Evolutionary conservation across 306 rosid genomes (phyloP).

Genomic region (Amphicarpaea edgeworthii): DNA sequence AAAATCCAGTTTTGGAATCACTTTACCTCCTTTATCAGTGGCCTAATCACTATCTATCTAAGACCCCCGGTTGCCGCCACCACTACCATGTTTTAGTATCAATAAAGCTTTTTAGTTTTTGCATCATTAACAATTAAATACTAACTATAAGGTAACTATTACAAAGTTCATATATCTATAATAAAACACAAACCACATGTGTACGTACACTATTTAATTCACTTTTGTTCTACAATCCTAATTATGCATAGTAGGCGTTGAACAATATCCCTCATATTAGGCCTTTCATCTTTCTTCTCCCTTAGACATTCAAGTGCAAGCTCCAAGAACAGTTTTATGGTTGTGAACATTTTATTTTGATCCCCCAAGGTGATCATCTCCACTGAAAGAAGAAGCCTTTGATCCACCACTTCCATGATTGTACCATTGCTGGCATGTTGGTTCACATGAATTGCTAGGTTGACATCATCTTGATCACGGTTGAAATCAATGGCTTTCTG

Average conservation of each 20-base stretch:
- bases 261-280: conserved; percentile 80
- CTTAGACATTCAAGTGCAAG: conserved; percentile 81
- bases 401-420: conserved; percentile 71
- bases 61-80: conserved; percentile 41
- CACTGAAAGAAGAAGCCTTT: conserved; percentile 54
- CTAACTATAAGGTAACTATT: not conserved
- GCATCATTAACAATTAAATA: conserved; percentile 25
- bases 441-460: conserved; percentile 71
- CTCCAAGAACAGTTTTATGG: conserved; percentile 69
- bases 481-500: conserved; percentile 86
- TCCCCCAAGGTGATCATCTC: conserved; percentile 49
- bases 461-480: conserved; percentile 76
- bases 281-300: conserved; percentile 90
- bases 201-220: not conserved
- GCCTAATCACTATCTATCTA: conserved; percentile 39
- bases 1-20: conserved; percentile 52
- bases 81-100: conserved; percentile 31
- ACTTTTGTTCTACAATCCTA: conserved; percentile 56
- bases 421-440: conserved; percentile 60
- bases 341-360: conserved; percentile 42
- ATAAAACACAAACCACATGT: conserved; percentile 37
- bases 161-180: conserved; percentile 11
- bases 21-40: conserved; percentile 49
- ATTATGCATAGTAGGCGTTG: conserved; percentile 69
- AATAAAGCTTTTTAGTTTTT: conserved; percentile 22